A percentile compares a stretch with the other conserved stretches of the same genome.
Evolutionary conservation across 768 basidiomycete species (phyloP).

Genomic region (Boletus bicolor): DNA sequence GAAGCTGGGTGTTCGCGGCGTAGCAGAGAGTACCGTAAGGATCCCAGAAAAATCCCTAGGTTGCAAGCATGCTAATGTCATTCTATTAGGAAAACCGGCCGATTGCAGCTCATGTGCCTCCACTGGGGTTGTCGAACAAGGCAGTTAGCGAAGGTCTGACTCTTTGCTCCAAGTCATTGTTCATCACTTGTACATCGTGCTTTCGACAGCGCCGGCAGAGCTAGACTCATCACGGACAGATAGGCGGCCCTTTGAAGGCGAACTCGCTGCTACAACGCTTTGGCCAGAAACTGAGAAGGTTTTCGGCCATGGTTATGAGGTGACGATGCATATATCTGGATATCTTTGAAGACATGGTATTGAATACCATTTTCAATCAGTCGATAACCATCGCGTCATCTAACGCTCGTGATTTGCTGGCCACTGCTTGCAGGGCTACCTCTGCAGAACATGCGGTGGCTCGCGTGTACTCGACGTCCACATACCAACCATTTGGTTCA

Average conservation of each 20-base stretch:
- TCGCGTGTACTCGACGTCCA: slow-evolving; percentile 71
- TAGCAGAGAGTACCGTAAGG: slow-evolving; percentile 51
- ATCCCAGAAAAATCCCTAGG: not conserved
- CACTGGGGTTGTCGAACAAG: slow-evolving; percentile 92
- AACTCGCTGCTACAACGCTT: slow-evolving; percentile 79
- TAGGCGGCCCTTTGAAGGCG: slow-evolving; percentile 82
- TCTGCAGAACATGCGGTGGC: slow-evolving; percentile 86
- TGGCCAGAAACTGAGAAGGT: slow-evolving; percentile 98
- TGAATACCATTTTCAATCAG: slow-evolving; percentile 36
- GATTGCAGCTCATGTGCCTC: slow-evolving; percentile 83
- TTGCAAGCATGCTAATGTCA: slow-evolving; percentile 2
- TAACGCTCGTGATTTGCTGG: slow-evolving; percentile 62
- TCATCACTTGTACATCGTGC: not conserved
- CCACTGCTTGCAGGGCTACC: slow-evolving; percentile 89
- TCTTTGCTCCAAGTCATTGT: not conserved
- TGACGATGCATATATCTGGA: slow-evolving; percentile 23
- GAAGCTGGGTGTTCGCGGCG: slow-evolving; percentile 44
- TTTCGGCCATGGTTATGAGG: slow-evolving; percentile 98
- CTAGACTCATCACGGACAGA: slow-evolving; percentile 12
- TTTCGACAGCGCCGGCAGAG: slow-evolving; percentile 16
- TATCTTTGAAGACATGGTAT: not conserved
- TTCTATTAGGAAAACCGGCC: slow-evolving; percentile 56
- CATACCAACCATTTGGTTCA: slow-evolving; percentile 66
- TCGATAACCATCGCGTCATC: slow-evolving; percentile 81
- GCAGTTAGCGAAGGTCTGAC: slow-evolving; percentile 65